These are phyloP conservation scores for Escallonia rubra DNA, from an alignment of 129 eudicot species.

Conservation along the genomic window DNA sequence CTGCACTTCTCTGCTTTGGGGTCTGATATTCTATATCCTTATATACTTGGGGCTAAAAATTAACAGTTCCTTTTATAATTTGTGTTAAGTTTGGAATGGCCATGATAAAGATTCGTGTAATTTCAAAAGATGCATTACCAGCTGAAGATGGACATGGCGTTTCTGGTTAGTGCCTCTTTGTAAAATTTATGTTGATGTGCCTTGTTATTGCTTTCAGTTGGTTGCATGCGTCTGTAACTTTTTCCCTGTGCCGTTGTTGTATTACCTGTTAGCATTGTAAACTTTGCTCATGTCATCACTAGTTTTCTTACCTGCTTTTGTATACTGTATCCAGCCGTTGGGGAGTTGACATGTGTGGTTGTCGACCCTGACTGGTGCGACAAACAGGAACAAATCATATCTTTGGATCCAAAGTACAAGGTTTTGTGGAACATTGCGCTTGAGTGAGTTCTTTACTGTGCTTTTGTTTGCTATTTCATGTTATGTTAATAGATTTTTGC, in stretches of 20 bases:
- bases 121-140: constrained; percentile 29
- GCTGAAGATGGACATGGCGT: constrained; percentile 21
- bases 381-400: constrained; percentile 44
- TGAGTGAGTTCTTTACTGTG: constrained; percentile 45
- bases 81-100: constrained; percentile 47
- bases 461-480: not conserved
- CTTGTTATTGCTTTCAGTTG: constrained; percentile 7
- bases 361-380: constrained; percentile 44
- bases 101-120: constrained; percentile 36
- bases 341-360: constrained; percentile 48
- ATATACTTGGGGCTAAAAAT: not conserved
- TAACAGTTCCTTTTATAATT: constrained; percentile 9
- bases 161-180: constrained; percentile 41
- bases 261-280: not conserved
- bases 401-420: constrained; percentile 52
- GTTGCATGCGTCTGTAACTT: not conserved
- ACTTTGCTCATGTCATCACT: not conserved
- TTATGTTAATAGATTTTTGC: not conserved
- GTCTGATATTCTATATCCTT: not conserved
- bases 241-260: not conserved
- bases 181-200: not conserved
- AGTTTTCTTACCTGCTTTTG: not conserved
- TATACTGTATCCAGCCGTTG: constrained; percentile 28
- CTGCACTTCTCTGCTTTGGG: not conserved
- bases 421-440: constrained; percentile 52